These are phyloP conservation scores for Brassica balearica DNA, from an alignment of 441 rosid genomes.

Conservation along the genomic window DNA sequence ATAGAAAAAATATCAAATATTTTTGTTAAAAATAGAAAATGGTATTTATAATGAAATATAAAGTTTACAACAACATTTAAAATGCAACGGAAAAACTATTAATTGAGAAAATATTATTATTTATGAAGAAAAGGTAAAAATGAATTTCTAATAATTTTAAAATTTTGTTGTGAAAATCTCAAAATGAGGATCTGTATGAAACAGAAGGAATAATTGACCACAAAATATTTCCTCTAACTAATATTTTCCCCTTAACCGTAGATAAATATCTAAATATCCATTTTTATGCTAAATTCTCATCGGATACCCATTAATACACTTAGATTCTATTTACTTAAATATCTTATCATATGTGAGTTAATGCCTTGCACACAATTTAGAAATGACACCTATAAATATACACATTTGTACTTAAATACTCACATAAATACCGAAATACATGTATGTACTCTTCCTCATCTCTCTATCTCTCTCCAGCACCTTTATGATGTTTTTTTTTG, in stretches of 20 bases:
- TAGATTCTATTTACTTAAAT: not conserved
- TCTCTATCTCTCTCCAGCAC: not conserved
- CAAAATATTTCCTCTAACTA: not conserved
- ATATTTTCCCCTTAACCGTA: not conserved
- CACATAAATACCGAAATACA: not conserved
- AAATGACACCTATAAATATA: not conserved
- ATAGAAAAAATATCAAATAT: too few species aligned
- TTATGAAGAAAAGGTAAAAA: too few species aligned
- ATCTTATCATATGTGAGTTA: not conserved
- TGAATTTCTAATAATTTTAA: too few species aligned
- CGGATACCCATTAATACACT: not conserved
- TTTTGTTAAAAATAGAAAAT: too few species aligned
- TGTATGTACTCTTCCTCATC: slow-evolving; percentile 16
- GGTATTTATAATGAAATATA: too few species aligned
- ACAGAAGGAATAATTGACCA: too few species aligned
- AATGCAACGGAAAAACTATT: too few species aligned
- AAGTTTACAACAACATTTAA: too few species aligned
- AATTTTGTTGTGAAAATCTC: too few species aligned
- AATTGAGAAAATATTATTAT: too few species aligned
- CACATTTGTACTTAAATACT: slow-evolving; percentile 5
- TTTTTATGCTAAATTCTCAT: not conserved
- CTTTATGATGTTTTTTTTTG: slow-evolving; percentile 10
- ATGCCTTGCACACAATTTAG: not conserved
- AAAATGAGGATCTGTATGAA: too few species aligned
- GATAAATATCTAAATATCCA: not conserved